phyloP scores from a whole-genome alignment of 495 filamentous ascomycete species.

The Astrothelium macrocarpum region DNA sequence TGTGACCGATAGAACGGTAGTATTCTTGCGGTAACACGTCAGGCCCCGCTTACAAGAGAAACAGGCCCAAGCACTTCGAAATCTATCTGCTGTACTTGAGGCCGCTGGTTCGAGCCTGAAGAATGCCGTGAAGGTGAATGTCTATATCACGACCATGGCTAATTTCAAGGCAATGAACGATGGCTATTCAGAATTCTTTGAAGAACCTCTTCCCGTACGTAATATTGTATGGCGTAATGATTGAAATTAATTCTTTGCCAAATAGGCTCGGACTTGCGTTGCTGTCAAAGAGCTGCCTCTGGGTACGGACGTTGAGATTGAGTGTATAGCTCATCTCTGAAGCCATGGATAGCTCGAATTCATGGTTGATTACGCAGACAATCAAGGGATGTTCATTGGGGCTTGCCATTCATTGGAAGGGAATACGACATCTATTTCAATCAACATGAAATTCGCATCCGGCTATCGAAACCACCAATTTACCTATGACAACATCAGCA shows the following conservation, averaged over 20 bases:
- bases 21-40: neutral
- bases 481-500: constrained; percentile 42
- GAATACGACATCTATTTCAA: neutral
- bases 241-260: neutral
- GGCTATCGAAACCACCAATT: constrained; percentile 91
- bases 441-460: neutral
- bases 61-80: constrained; percentile 23
- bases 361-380: neutral
- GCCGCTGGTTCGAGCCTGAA: constrained; percentile 51
- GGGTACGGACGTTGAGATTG: constrained; percentile 62
- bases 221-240: neutral
- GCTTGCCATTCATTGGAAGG: too few species aligned
- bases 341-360: neutral
- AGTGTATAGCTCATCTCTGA: constrained; percentile 44
- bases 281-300: constrained; percentile 57
- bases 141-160: constrained; percentile 61
- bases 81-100: constrained; percentile 55
- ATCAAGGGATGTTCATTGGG: neutral
- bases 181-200: constrained; percentile 28
- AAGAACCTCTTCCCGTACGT: constrained; percentile 5
- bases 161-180: constrained; percentile 57
- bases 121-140: constrained; percentile 61
- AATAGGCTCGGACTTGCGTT: constrained; percentile 48
- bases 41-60: neutral
- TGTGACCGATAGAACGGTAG: constrained; percentile 17